Percentiles rank a stretch among this genome's conserved stretches.
Evolutionary conservation across 192 early-diverging fungal genomes (phyloP).

Genomic region (Gaertneriomyces sp.): DNA sequence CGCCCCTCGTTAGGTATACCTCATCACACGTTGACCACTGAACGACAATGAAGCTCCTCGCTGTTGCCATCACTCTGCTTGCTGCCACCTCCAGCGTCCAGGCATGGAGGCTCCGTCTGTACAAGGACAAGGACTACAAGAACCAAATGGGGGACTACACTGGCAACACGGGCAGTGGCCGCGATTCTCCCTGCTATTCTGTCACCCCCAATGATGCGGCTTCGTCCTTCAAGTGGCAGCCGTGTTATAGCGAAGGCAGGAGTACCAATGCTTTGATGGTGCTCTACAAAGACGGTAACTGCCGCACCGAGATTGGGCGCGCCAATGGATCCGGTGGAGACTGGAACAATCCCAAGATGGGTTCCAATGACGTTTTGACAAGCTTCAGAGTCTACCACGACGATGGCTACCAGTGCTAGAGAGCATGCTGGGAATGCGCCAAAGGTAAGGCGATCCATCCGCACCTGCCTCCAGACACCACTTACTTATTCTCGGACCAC

Average conservation of each 20-base stretch:
- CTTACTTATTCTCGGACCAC: no score
- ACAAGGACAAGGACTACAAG: slow-evolving; percentile 1
- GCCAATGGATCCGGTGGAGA: neutral
- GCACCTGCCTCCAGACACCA: no score
- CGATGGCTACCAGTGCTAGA: neutral
- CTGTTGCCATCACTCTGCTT: neutral
- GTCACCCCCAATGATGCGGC: neutral
- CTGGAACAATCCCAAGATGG: neutral
- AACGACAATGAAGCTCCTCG: neutral
- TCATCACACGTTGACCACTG: neutral
- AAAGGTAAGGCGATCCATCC: no score
- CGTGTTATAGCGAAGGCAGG: neutral
- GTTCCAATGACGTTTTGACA: neutral
- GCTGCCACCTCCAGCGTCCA: neutral
- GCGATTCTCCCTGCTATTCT: neutral
- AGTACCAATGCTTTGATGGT: neutral
- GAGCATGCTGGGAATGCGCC: no score
- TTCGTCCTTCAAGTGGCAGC: neutral
- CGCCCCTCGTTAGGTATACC: no score
- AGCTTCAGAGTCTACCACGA: slow-evolving; percentile 1
- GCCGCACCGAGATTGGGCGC: neutral
- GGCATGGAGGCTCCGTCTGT: neutral
- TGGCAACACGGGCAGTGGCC: neutral
- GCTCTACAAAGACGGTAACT: slow-evolving; percentile 1
- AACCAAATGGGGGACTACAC: neutral